Conservation (phyloP, 2,329 filamentous ascomycete species). For the Xylaria multiplex region DNA sequence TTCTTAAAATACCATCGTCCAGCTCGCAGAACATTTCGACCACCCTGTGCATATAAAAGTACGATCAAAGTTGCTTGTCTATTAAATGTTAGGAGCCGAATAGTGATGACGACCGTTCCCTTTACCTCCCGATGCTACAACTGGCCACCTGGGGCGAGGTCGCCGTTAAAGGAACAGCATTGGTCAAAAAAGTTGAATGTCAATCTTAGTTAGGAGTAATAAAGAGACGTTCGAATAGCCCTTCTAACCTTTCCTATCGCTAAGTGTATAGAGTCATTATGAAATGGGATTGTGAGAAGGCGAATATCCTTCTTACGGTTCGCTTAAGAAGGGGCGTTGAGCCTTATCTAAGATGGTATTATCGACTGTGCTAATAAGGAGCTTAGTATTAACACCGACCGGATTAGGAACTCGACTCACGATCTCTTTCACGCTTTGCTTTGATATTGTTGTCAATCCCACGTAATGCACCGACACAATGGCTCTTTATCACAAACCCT, state of each 20-base stretch:
- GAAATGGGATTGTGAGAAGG: slow-evolving; percentile 21
- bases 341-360: slow-evolving; percentile 24
- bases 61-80: background rate
- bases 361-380: slow-evolving; percentile 11
- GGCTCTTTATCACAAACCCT: slow-evolving; percentile 44
- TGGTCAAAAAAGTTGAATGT: background rate
- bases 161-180: background rate
- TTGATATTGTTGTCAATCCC: slow-evolving; percentile 41
- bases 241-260: slow-evolving; percentile 21
- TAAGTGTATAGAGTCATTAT: slow-evolving; percentile 15
- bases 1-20: background rate
- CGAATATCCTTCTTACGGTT: slow-evolving; percentile 13
- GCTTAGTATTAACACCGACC: slow-evolving; percentile 27
- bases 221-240: slow-evolving; percentile 26
- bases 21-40: background rate
- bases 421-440: slow-evolving; percentile 40
- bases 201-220: slow-evolving; percentile 6
- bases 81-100: background rate
- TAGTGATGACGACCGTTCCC: background rate
- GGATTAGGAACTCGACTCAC: slow-evolving; percentile 42
- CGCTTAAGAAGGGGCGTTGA: slow-evolving; percentile 23
- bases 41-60: background rate
- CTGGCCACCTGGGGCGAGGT: background rate
- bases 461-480: slow-evolving; percentile 40
- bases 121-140: background rate